Conservation (phyloP, 176 grass and related monocot species). For the maize (Zea mays) region DNA sequence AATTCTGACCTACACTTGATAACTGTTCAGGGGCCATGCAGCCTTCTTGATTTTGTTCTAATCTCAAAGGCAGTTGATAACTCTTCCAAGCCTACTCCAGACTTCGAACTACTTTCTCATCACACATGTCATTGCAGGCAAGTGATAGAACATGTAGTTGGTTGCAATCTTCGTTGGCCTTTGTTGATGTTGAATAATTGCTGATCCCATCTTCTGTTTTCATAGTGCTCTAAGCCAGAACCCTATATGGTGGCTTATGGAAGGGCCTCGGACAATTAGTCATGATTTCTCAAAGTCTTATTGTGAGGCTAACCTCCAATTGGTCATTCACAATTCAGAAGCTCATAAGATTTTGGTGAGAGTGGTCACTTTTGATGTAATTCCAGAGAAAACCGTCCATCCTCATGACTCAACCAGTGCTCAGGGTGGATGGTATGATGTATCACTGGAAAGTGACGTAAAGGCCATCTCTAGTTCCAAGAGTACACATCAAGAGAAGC, state of each 20-base stretch:
- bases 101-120: constrained; percentile 54
- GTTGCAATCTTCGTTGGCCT: constrained; percentile 8
- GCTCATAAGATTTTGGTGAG: constrained; percentile 48
- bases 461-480: constrained; percentile 55
- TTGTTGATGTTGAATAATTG: constrained; percentile 6
- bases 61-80: constrained; percentile 64
- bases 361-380: constrained; percentile 57
- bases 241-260: constrained; percentile 85
- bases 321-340: constrained; percentile 64
- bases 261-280: constrained; percentile 58
- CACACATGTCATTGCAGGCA: constrained; percentile 90
- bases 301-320: constrained; percentile 64
- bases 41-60: constrained; percentile 91
- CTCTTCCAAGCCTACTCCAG: constrained; percentile 41
- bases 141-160: constrained; percentile 47
- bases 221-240: constrained; percentile 60
- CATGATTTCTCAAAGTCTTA: constrained; percentile 83
- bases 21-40: constrained; percentile 54
- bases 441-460: constrained; percentile 76
- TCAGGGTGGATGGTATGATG: constrained; percentile 77
- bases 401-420: constrained; percentile 47
- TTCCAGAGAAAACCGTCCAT: constrained; percentile 44
- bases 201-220: constrained; percentile 37
- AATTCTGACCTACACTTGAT: constrained; percentile 23
- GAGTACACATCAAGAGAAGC: constrained; percentile 46